Evolutionary conservation across 192 early-diverging fungal genomes (phyloP).

Genomic region (Coemansia sp.): DNA sequence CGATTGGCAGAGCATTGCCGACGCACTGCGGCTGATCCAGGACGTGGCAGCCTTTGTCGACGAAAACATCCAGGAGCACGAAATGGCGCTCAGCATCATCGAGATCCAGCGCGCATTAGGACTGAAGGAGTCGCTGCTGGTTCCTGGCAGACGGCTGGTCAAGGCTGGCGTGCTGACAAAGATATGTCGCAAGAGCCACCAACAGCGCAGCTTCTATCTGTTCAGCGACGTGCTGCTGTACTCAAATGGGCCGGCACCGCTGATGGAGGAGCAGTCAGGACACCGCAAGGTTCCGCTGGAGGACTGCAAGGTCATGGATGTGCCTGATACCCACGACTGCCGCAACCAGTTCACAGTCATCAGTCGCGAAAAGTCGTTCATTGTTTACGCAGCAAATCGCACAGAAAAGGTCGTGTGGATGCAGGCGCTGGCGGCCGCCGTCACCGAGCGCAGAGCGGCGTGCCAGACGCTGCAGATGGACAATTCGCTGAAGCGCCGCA

Average conservation of each 20-base stretch:
- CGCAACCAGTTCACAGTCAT: conserved; percentile 76
- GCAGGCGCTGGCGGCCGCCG: conserved; percentile 59
- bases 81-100: conserved; percentile 69
- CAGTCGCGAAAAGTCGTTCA: conserved; percentile 78
- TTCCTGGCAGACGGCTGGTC: conserved; percentile 69
- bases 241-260: conserved; percentile 60
- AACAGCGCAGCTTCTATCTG: conserved; percentile 69
- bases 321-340: conserved; percentile 56
- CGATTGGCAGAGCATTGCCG: conserved; percentile 50
- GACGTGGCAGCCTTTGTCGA: conserved; percentile 76
- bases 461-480: conserved; percentile 66
- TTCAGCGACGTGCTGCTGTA: conserved; percentile 80
- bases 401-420: conserved; percentile 69
- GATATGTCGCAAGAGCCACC: conserved; percentile 75
- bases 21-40: conserved; percentile 50
- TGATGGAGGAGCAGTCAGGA: conserved; percentile 65
- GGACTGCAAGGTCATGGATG: conserved; percentile 58
- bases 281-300: conserved; percentile 74
- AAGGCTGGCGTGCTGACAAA: conserved; percentile 67
- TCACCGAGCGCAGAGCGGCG: conserved; percentile 58
- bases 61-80: conserved; percentile 78
- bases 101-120: conserved; percentile 71
- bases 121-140: conserved; percentile 66
- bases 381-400: conserved; percentile 62
- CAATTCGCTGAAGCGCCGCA: conserved; percentile 39